phyloP scores from a whole-genome alignment of 805 yeast species.

The Zygotorulaspora chibaensis region DNA sequence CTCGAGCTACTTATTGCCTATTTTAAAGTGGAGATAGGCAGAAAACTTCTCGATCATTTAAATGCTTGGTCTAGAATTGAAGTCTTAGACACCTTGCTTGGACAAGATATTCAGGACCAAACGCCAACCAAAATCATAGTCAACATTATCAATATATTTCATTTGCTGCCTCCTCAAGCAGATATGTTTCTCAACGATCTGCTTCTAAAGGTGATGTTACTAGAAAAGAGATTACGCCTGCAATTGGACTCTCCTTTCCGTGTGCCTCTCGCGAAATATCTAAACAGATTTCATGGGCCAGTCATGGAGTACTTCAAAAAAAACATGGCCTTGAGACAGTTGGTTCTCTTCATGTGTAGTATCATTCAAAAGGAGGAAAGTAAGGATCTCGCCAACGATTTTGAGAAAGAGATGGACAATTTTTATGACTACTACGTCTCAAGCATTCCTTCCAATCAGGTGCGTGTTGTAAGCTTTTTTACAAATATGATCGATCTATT shows the following conservation, averaged over 20 bases:
- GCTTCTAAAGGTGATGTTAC: conserved; percentile 63
- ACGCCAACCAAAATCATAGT: conserved; percentile 81
- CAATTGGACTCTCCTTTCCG: conserved; percentile 87
- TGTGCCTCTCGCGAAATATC: conserved; percentile 79
- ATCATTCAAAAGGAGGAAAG: conserved; percentile 33
- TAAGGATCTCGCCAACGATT: conserved; percentile 48
- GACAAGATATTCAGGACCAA: conserved; percentile 74
- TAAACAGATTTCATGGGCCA: conserved; percentile 77
- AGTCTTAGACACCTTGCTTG: conserved; percentile 68
- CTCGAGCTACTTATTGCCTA: conserved; percentile 84
- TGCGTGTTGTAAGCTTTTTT: conserved; percentile 41
- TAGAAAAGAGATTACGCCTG: conserved; percentile 81
- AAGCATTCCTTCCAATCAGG: conserved; percentile 39
- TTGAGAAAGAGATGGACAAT: conserved; percentile 48
- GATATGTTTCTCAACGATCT: conserved; percentile 87
- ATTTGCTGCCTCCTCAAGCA: conserved; percentile 87
- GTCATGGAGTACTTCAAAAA: conserved; percentile 65
- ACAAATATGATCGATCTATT: conserved; percentile 70
- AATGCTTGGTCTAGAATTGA: conserved; percentile 94
- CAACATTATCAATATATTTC: conserved; percentile 87
- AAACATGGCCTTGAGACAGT: conserved; percentile 57
- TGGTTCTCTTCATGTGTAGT: conserved; percentile 42
- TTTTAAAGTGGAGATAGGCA: conserved; percentile 94
- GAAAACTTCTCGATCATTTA: conserved; percentile 85
- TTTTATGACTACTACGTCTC: conserved; percentile 46